A percentile compares a stretch with the other conserved stretches of the same genome.
phyloP scores from a whole-genome alignment of 345 rosid species.

The Punica granatum region DNA sequence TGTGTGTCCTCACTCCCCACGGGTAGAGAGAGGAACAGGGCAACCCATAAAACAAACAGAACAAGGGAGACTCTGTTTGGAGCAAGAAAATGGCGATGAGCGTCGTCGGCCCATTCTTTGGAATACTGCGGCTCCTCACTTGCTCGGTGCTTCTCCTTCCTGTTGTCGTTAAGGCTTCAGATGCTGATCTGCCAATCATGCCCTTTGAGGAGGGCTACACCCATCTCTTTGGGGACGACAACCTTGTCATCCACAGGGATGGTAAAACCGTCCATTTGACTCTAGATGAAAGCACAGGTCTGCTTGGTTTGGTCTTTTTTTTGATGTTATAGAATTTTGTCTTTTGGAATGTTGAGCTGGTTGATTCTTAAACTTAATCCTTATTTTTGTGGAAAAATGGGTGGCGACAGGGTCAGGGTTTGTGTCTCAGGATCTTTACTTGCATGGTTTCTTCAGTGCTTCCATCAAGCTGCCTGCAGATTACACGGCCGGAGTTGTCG shows the following conservation, averaged over 20 bases:
- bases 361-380: background rate
- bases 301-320: background rate
- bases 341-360: background rate
- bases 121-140: slow-evolving; percentile 17
- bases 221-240: slow-evolving; percentile 84
- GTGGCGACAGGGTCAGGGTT: slow-evolving; percentile 89
- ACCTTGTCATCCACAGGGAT: slow-evolving; percentile 61
- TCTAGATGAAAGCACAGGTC: slow-evolving; percentile 88
- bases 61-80: background rate
- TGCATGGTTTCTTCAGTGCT: slow-evolving; percentile 93
- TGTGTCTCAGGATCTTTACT: slow-evolving; percentile 85
- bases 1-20: too few relatives aligned
- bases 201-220: slow-evolving; percentile 88
- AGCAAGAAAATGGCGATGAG: slow-evolving; percentile 23
- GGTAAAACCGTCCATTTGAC: slow-evolving; percentile 78
- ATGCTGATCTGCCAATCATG: slow-evolving; percentile 40
- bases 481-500: slow-evolving; percentile 95
- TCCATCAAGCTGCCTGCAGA: too few relatives aligned
- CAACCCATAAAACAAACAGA: background rate
- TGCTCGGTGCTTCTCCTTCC: slow-evolving; percentile 28
- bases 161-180: slow-evolving; percentile 37
- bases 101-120: slow-evolving; percentile 12
- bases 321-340: background rate
- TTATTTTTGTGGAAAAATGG: background rate
- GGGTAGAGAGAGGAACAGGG: background rate